Conservation (phyloP, 2,329 filamentous ascomycete genomes). For the Colletotrichum musicola region DNA sequence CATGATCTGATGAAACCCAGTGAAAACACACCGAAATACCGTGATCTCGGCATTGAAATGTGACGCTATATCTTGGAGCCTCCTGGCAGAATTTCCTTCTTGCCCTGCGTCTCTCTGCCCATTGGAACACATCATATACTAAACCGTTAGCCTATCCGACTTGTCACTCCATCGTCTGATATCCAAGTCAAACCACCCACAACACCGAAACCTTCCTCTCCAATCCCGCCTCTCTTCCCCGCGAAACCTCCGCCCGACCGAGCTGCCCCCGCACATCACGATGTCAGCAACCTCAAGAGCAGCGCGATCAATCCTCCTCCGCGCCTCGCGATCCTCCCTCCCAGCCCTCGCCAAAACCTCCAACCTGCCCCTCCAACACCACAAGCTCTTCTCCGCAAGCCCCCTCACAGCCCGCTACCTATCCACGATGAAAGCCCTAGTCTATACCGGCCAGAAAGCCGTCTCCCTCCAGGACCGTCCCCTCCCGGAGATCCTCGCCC, state of each 20-base stretch:
- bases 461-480: slow-evolving; percentile 50
- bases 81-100: neutral
- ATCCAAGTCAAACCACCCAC: neutral
- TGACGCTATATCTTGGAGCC: neutral
- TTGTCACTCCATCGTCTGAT: neutral
- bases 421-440: slow-evolving; percentile 59
- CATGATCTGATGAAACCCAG: slow-evolving; percentile 14
- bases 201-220: neutral
- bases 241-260: slow-evolving; percentile 12
- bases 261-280: slow-evolving; percentile 15
- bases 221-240: neutral
- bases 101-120: neutral
- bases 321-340: slow-evolving; percentile 1
- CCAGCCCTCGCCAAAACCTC: neutral
- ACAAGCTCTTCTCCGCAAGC: neutral
- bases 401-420: neutral
- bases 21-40: neutral
- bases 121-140: neutral
- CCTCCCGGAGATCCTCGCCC: slow-evolving; percentile 46
- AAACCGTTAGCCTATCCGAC: neutral
- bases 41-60: neutral
- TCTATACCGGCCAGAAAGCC: slow-evolving; percentile 52
- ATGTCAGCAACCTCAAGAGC: slow-evolving; percentile 16
- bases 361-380: neutral
- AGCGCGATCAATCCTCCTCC: slow-evolving; percentile 10